Percentiles rank a stretch among this genome's conserved stretches.
Conservation (phyloP, 345 rosid species). For the Toxicodendron radicans region DNA sequence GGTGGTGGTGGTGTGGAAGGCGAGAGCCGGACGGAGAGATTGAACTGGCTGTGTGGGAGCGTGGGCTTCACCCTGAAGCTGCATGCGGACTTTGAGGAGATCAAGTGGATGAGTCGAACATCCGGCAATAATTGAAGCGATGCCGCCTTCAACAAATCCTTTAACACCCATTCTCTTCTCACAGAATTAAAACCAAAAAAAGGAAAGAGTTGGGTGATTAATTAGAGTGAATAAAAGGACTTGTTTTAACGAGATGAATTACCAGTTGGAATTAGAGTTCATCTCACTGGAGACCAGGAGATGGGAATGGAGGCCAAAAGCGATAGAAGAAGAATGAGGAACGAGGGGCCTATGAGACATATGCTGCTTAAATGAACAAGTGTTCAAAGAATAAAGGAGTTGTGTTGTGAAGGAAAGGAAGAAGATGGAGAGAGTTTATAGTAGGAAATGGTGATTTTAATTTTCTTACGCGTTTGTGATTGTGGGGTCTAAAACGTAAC, state of each 20-base stretch:
- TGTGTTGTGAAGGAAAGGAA: too few relatives aligned
- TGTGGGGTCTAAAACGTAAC: not conserved
- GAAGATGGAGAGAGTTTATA: not conserved
- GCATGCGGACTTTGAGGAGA: conserved; percentile 87
- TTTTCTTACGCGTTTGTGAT: not conserved
- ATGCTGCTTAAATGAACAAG: not conserved
- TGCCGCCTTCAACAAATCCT: conserved; percentile 89
- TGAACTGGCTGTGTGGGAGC: conserved; percentile 37
- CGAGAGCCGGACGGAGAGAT: conserved; percentile 65
- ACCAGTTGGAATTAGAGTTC: conserved; percentile 57
- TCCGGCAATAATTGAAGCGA: conserved; percentile 79
- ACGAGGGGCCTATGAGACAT: conserved; percentile 80
- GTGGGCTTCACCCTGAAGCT: conserved; percentile 68
- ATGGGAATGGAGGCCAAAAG: conserved; percentile 69
- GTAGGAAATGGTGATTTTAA: not conserved
- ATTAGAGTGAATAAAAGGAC: not conserved
- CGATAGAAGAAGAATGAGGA: conserved; percentile 70
- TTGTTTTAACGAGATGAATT: conserved; percentile 12
- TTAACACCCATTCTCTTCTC: conserved; percentile 56
- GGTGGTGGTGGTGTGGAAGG: conserved; percentile 37
- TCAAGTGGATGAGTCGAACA: conserved; percentile 87
- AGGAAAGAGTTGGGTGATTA: not conserved
- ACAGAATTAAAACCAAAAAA: not conserved
- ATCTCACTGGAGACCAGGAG: conserved; percentile 71
- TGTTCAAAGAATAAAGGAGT: not conserved